These are phyloP conservation scores for Plantago major DNA, from an alignment of 257 asterid genomes.

Conservation along the genomic window DNA sequence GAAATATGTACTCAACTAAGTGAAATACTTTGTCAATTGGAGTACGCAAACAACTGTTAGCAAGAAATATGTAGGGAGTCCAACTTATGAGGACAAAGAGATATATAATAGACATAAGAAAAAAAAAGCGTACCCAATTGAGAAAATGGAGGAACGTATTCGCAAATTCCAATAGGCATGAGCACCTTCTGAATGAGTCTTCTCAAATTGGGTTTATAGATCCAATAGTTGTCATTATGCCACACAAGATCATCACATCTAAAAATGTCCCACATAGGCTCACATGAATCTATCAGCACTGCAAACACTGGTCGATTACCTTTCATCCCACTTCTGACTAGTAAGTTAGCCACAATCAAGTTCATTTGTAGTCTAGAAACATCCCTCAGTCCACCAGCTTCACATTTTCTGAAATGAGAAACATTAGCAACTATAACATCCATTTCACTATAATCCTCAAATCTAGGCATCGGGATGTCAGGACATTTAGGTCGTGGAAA, in stretches of 20 bases:
- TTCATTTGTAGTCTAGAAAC: constrained; percentile 78
- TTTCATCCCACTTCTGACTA: constrained; percentile 39
- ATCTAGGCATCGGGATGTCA: constrained; percentile 58
- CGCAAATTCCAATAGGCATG: constrained; percentile 76
- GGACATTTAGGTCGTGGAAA: constrained; percentile 45
- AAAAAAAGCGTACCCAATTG: constrained; percentile 21
- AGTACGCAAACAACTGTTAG: no score
- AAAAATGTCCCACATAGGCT: constrained; percentile 72
- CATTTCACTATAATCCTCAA: constrained; percentile 38
- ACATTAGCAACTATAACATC: constrained; percentile 56
- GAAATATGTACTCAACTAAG: no score
- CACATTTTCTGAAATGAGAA: constrained; percentile 23
- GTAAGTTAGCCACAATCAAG: constrained; percentile 61
- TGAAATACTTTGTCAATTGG: no score
- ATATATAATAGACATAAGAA: background rate
- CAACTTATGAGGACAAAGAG: no score
- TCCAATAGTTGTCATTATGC: constrained; percentile 43
- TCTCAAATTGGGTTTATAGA: constrained; percentile 55
- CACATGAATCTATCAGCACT: constrained; percentile 55
- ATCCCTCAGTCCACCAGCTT: constrained; percentile 37
- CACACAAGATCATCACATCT: constrained; percentile 69
- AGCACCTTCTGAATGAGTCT: constrained; percentile 38
- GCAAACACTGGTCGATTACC: constrained; percentile 25
- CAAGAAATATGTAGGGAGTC: no score
- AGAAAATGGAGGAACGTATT: constrained; percentile 45